Percentiles rank a stretch among this genome's conserved stretches.
These are phyloP conservation scores for Immersiella caudata DNA, from an alignment of 495 filamentous ascomycete genomes.

Conservation along the genomic window DNA sequence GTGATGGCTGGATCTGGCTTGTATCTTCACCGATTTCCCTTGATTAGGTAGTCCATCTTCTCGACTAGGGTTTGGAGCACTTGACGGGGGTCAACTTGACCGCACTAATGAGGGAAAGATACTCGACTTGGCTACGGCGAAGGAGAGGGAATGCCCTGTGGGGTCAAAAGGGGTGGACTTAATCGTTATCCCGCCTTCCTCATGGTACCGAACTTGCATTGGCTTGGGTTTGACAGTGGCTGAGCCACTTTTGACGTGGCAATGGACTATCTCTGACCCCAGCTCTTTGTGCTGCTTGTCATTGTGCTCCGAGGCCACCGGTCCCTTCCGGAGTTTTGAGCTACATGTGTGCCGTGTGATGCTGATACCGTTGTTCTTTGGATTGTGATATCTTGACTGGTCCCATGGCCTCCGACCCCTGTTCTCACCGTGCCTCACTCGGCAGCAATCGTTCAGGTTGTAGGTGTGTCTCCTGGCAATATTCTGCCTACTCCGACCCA, in stretches of 20 bases:
- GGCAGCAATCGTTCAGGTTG: no score
- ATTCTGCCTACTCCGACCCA: no score
- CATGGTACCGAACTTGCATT: slow-evolving; percentile 26
- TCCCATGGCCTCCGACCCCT: no score
- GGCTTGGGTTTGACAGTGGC: slow-evolving; percentile 15
- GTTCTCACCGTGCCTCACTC: no score
- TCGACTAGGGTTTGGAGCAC: slow-evolving; percentile 25
- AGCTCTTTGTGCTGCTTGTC: neutral
- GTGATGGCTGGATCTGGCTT: slow-evolving; percentile 30
- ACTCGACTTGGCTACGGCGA: slow-evolving; percentile 56
- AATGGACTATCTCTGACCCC: slow-evolving; percentile 23
- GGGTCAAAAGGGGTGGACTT: slow-evolving; percentile 59
- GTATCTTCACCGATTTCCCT: slow-evolving; percentile 28
- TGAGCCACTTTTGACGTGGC: slow-evolving; percentile 21
- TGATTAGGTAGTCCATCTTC: slow-evolving; percentile 29
- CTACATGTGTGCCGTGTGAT: neutral
- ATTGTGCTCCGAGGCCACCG: neutral
- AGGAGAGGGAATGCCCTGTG: slow-evolving; percentile 93
- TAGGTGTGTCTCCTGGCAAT: no score
- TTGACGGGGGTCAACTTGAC: slow-evolving; percentile 55
- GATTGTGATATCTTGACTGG: no score
- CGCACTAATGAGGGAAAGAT: slow-evolving; percentile 99
- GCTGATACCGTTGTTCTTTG: no score
- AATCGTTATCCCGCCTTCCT: slow-evolving; percentile 54
- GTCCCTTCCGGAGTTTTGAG: slow-evolving; percentile 7